A percentile compares a stretch with the other conserved stretches of the same genome.
These are phyloP conservation scores for Pseudocercospora crystallina DNA, from an alignment of 2,329 filamentous ascomycete genomes.

Conservation along the genomic window DNA sequence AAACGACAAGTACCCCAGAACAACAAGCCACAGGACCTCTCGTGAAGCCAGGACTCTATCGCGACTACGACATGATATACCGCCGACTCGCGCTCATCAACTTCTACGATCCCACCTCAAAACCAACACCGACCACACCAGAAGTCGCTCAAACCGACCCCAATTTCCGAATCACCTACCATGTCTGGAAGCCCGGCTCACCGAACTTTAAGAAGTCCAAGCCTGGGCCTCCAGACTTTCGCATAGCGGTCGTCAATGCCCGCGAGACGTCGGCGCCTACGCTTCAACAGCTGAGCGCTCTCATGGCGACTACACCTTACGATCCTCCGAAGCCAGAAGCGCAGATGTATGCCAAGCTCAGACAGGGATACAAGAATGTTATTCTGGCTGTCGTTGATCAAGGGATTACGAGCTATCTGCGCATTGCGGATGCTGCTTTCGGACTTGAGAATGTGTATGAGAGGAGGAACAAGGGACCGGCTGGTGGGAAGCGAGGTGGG, in stretches of 20 bases:
- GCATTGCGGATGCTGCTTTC: constrained; percentile 78
- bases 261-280: constrained; percentile 70
- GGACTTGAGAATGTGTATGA: constrained; percentile 68
- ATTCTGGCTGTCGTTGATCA: constrained; percentile 86
- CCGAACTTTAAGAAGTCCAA: constrained; percentile 74
- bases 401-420: constrained; percentile 83
- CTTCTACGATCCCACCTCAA: constrained; percentile 60
- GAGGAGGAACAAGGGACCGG: constrained; percentile 46
- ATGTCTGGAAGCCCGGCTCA: constrained; percentile 74
- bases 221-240: constrained; percentile 78
- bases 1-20: neutral
- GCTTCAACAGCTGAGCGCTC: constrained; percentile 65
- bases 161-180: constrained; percentile 72
- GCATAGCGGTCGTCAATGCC: constrained; percentile 78
- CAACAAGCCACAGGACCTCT: constrained; percentile 45
- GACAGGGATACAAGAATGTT: constrained; percentile 80
- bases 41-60: constrained; percentile 54
- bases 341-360: constrained; percentile 72
- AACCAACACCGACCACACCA: constrained; percentile 28
- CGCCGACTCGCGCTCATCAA: constrained; percentile 71
- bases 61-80: constrained; percentile 67
- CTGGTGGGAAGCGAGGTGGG: constrained; percentile 35
- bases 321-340: constrained; percentile 54
- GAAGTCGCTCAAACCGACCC: constrained; percentile 30
- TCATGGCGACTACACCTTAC: constrained; percentile 73